phyloP scores from a whole-genome alignment of 1,284 basidiomycete genomes.

The Cystobasidium sp. region DNA sequence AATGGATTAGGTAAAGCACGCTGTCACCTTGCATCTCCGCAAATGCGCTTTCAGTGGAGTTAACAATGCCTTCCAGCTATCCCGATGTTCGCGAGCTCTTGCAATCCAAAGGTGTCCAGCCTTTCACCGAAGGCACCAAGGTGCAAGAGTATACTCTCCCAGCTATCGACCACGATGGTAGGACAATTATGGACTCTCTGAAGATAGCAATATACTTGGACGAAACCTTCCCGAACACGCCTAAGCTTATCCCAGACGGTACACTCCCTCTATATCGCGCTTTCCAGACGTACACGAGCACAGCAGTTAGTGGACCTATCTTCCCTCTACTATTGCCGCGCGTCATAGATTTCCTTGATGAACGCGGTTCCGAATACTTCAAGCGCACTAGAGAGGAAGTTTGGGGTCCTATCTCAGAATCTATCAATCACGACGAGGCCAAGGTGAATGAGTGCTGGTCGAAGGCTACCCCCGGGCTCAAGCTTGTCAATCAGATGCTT shows the following conservation, averaged over 20 bases:
- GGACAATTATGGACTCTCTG: conserved; percentile 38
- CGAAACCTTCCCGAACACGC: conserved; percentile 26
- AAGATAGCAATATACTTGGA: conserved; percentile 37
- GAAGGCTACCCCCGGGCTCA: conserved; percentile 9
- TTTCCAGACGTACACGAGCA: conserved; percentile 7
- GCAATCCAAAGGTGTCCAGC: conserved; percentile 27
- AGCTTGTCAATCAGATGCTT: conserved; percentile 28
- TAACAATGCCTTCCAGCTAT: conserved; percentile 1
- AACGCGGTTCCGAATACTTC: conserved; percentile 38
- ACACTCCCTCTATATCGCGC: conserved; percentile 12
- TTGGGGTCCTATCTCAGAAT: conserved; percentile 31
- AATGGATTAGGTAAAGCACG: conserved; percentile 33
- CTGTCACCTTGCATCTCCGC: background rate
- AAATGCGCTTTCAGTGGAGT: no score
- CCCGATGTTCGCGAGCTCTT: conserved; percentile 32
- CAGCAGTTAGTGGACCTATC: background rate
- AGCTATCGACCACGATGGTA: conserved; percentile 35
- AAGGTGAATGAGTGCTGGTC: conserved; percentile 27
- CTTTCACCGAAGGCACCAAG: conserved; percentile 7
- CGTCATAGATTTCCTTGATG: conserved; percentile 34
- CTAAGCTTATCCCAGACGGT: conserved; percentile 15
- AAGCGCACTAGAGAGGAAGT: conserved; percentile 25
- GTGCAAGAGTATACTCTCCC: conserved; percentile 27
- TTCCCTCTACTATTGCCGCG: conserved; percentile 39
- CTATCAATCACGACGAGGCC: conserved; percentile 34